These are phyloP conservation scores for Rosa rugosa DNA, from an alignment of 306 rosid genomes.

Conservation along the genomic window DNA sequence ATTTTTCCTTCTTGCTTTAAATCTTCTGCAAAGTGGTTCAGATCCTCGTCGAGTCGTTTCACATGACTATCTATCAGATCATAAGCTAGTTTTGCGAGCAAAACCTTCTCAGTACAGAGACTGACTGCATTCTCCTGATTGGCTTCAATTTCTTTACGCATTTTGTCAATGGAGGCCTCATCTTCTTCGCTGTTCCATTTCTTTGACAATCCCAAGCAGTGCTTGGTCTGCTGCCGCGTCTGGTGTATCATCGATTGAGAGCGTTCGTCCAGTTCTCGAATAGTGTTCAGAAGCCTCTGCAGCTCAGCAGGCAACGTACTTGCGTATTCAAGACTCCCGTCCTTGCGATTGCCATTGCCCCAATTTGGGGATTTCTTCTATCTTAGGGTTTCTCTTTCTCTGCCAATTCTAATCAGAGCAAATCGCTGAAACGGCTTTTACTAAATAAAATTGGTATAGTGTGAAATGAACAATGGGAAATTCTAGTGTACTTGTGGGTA, in stretches of 20 bases:
- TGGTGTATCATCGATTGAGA: slow-evolving; percentile 95
- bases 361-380: too few species aligned
- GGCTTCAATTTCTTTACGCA: slow-evolving; percentile 69
- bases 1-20: slow-evolving; percentile 97
- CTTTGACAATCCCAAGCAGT: slow-evolving; percentile 75
- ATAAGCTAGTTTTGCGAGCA: slow-evolving; percentile 91
- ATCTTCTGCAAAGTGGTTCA: slow-evolving; percentile 88
- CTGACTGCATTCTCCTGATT: slow-evolving; percentile 85
- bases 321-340: slow-evolving; percentile 97
- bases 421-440: slow-evolving; percentile 20
- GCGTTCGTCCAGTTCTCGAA: slow-evolving; percentile 94
- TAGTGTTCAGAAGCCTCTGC: slow-evolving; percentile 89
- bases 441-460: too few species aligned
- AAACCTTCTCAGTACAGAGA: slow-evolving; percentile 93
- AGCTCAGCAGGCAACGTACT: slow-evolving; percentile 95
- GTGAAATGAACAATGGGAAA: too few species aligned
- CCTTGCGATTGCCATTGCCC: slow-evolving; percentile 86
- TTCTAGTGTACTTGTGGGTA: too few species aligned
- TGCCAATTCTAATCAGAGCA: slow-evolving; percentile 14
- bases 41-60: slow-evolving; percentile 94
- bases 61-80: slow-evolving; percentile 96
- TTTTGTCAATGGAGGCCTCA: slow-evolving; percentile 66
- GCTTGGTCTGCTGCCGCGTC: slow-evolving; percentile 88
- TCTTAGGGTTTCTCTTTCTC: slow-evolving; percentile 45
- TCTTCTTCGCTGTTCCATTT: slow-evolving; percentile 67